phyloP scores from a whole-genome alignment of 2,329 filamentous ascomycete species.

The Fusarium tanahbumbuense region DNA sequence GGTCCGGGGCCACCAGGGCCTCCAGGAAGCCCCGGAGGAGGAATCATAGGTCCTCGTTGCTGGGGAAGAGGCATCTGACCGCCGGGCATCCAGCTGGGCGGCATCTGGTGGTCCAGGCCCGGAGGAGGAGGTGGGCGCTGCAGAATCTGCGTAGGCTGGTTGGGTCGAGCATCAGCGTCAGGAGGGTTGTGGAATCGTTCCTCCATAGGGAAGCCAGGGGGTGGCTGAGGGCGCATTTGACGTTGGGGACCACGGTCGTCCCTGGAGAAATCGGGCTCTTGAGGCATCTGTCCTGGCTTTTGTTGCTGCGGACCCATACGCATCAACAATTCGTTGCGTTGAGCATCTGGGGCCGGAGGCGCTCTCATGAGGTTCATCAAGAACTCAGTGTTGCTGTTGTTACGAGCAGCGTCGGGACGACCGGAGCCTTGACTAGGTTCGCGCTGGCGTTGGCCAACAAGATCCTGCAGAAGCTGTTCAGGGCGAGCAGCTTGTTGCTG shows the following conservation, averaged over 20 bases:
- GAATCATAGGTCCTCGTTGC: constrained; percentile 64
- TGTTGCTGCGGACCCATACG: constrained; percentile 61
- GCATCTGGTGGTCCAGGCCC: constrained; percentile 71
- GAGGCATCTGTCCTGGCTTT: constrained; percentile 45
- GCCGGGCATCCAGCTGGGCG: constrained; percentile 64
- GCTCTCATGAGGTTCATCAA: constrained; percentile 83
- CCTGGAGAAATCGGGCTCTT: constrained; percentile 59
- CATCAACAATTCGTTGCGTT: constrained; percentile 65
- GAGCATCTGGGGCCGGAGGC: constrained; percentile 60
- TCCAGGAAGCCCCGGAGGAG: constrained; percentile 66
- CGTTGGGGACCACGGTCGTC: constrained; percentile 53
- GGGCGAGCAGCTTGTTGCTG: constrained; percentile 64
- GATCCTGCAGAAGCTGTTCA: constrained; percentile 71
- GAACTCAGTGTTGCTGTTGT: constrained; percentile 81
- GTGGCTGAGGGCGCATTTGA: constrained; percentile 59
- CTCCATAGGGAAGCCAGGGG: constrained; percentile 64
- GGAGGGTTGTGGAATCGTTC: constrained; percentile 61
- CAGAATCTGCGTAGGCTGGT: constrained; percentile 72
- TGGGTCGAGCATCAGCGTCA: constrained; percentile 60
- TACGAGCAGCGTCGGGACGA: constrained; percentile 59
- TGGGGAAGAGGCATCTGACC: constrained; percentile 59
- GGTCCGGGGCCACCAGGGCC: constrained; percentile 44
- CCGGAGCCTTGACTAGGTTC: constrained; percentile 62
- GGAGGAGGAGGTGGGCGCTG: constrained; percentile 71
- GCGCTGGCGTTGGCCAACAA: constrained; percentile 69